Conservation (phyloP, 164 flowering plant species). For the Tetrastigma voinierianum region DNA sequence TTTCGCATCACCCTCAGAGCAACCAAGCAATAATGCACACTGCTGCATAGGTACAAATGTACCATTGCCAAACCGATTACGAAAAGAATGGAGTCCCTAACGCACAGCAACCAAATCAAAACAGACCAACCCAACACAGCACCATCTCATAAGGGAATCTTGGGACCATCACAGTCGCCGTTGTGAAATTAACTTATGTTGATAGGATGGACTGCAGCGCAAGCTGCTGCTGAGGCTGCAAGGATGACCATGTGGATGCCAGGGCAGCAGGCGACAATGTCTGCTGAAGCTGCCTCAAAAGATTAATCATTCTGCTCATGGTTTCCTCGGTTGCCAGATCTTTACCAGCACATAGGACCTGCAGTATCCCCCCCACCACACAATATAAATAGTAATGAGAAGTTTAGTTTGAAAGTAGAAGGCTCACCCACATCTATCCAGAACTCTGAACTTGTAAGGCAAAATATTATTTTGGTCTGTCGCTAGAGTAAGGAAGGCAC, state of each 20-base stretch:
- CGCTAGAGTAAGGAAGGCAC: too few species aligned
- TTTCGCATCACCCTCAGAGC: constrained; percentile 21
- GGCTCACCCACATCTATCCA: too few species aligned
- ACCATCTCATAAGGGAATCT: background rate
- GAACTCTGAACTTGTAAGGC: too few species aligned
- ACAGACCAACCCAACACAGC: constrained; percentile 8
- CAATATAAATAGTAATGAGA: background rate
- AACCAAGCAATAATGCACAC: constrained; percentile 14
- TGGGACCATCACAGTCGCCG: background rate
- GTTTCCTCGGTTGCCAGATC: constrained; percentile 94
- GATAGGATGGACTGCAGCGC: constrained; percentile 87
- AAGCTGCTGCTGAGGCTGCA: constrained; percentile 95
- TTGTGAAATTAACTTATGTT: constrained; percentile 28
- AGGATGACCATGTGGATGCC: constrained; percentile 82
- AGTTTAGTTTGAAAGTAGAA: background rate
- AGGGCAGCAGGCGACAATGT: constrained; percentile 81
- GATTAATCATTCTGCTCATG: constrained; percentile 68
- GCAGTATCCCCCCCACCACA: background rate
- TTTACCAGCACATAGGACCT: constrained; percentile 87
- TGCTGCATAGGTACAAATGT: constrained; percentile 7
- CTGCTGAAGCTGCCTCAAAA: constrained; percentile 89
- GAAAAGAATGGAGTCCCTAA: constrained; percentile 42
- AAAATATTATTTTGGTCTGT: too few species aligned
- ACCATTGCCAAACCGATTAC: constrained; percentile 9
- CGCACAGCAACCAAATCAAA: constrained; percentile 19